Evolutionary conservation across 257 asterid species (phyloP), one percentile per base, ranked within the genome.

Genomic region (Solanum bulbocastanum): DNA sequence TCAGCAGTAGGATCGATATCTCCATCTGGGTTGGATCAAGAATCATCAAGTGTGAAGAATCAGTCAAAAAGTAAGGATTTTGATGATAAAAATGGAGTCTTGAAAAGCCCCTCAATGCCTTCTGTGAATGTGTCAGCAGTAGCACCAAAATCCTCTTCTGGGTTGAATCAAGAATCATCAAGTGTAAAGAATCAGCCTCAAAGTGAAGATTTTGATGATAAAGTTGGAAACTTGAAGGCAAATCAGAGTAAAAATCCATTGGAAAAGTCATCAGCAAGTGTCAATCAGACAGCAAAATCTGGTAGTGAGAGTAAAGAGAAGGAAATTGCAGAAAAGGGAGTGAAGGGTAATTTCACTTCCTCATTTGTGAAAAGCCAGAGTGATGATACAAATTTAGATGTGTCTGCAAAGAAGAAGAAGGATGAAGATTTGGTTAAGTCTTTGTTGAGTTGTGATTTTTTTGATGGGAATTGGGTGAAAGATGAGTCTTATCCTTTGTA

Each of bases 401-500:
- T 37, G 79, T 56, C 68, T 30, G 22, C 15, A 36, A 60, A 42
- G 69, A 72, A 40, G 68, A 56, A 85, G 65, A 73, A 56, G 58
- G 86, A 62, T 56, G 87, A 65, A 20, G 83, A 83, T 84, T 39
- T 89, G 91, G 49, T 86, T 8, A 87, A 82, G 66, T 83, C 87
- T 16, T 83, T 89, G 35, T 15, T 83, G 79, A 44, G 73, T 23
- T 94, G 93, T 58, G 93, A 94, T 78, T 76, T 93, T 27, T 93
- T 86, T 86, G 92, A 94, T 92, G 96, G 95, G 60, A 93, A 85
- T 88, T 94, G 96, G 96, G 95, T 93, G 89, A 93, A 76, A 87
- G 95, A 94, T 83, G 92, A 91, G 23, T 90, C 91, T 23, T 88
- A 90, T 68, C 95, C 95, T 69, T 81, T 90, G 69, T 93, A 94